A percentile compares a stretch with the other conserved stretches of the same genome.
Conservation (phyloP, 257 asterid genomes). For the Rubia yunnanensis region DNA sequence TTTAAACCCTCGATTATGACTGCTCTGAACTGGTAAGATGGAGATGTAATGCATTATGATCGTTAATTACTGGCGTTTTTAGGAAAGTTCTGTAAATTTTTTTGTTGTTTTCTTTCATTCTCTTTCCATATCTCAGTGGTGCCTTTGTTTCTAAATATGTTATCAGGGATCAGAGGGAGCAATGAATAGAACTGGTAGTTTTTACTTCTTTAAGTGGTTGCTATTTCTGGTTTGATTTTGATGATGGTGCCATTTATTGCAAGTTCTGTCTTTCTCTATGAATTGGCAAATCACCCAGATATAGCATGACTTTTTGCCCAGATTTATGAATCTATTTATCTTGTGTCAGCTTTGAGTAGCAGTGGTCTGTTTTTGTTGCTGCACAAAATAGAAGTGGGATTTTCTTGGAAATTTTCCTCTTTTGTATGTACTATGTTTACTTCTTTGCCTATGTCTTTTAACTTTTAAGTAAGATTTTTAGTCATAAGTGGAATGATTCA, state of each 20-base stretch:
- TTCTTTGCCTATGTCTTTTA: slow-evolving; percentile 7
- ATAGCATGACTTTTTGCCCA: slow-evolving; percentile 24
- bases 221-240: background rate
- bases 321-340: slow-evolving; percentile 14
- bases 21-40: too few species aligned
- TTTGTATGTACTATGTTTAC: slow-evolving; percentile 6
- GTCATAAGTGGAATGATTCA: background rate
- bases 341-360: slow-evolving; percentile 51
- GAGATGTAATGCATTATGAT: background rate
- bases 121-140: slow-evolving; percentile 8
- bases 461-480: background rate
- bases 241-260: slow-evolving; percentile 21
- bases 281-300: slow-evolving; percentile 30
- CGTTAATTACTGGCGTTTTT: background rate
- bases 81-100: background rate
- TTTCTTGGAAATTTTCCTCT: slow-evolving; percentile 15
- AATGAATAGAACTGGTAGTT: slow-evolving; percentile 22
- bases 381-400: slow-evolving; percentile 16
- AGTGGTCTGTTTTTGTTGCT: slow-evolving; percentile 25
- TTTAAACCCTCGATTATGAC: background rate
- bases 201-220: background rate
- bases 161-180: background rate
- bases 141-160: background rate
- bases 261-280: slow-evolving; percentile 16
- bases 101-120: background rate